These are phyloP conservation scores for Eimeria praecox DNA, from an alignment of 169 alveolate species.

Conservation along the genomic window DNA sequence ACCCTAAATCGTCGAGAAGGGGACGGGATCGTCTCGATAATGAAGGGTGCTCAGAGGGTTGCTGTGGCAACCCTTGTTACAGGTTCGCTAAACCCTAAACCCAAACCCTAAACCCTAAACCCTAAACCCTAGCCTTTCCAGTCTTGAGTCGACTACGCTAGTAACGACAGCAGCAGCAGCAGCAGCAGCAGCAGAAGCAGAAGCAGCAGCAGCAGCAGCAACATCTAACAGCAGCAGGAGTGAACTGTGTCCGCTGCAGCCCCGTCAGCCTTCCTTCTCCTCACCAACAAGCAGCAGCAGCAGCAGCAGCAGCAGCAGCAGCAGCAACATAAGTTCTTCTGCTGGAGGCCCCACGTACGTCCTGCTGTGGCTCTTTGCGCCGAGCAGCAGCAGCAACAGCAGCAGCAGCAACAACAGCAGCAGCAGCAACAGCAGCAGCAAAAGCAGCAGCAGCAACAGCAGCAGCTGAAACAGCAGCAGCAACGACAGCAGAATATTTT, in stretches of 20 bases:
- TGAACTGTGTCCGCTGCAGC: slow-evolving; percentile 10
- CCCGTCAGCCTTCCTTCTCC: neutral
- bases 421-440: slow-evolving; percentile 33
- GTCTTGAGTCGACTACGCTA: neutral
- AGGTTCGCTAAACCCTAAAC: neutral
- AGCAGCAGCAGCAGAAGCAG: neutral
- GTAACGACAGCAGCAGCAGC: neutral
- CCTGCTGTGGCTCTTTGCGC: slow-evolving; percentile 47
- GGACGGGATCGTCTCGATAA: neutral
- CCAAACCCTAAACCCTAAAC: neutral
- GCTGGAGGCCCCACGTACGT: neutral
- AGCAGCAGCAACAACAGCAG: neutral
- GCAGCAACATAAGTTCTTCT: slow-evolving; percentile 1
- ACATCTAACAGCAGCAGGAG: neutral
- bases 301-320: slow-evolving; percentile 42
- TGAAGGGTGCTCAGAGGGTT: slow-evolving; percentile 6
- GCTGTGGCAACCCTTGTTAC: slow-evolving; percentile 6
- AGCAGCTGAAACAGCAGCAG: too few relatives aligned
- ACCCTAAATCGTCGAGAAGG: neutral
- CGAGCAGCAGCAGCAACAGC: neutral
- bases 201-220: neutral
- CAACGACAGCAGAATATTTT: neutral
- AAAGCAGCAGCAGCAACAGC: too few relatives aligned
- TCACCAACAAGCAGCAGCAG: neutral
- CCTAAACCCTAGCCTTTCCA: neutral